A percentile compares a stretch with the other conserved stretches of the same genome.
Evolutionary conservation across 2,329 filamentous ascomycete genomes (phyloP).

Genomic region (Zymoseptoria brevis): DNA sequence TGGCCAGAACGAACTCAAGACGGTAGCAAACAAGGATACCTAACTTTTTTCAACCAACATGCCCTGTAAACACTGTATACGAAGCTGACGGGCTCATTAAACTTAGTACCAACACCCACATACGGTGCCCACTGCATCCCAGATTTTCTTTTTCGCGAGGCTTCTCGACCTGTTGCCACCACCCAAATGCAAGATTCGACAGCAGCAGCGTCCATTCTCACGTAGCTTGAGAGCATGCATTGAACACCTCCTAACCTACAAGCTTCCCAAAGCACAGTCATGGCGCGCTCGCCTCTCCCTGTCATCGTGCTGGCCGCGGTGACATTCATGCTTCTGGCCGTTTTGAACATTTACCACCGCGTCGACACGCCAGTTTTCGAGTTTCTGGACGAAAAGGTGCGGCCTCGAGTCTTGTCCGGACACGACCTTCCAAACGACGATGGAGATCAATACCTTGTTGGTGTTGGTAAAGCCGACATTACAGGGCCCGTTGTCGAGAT

Average conservation of each 20-base stretch:
- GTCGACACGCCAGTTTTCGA: conserved; percentile 12
- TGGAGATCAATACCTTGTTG: conserved; percentile 49
- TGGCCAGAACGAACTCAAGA: neutral
- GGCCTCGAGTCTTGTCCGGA: neutral
- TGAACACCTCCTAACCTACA: conserved; percentile 36
- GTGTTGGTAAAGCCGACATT: conserved; percentile 64
- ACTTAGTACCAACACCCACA: neutral
- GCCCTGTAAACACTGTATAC: neutral
- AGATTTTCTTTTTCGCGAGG: neutral
- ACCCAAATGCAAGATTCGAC: neutral
- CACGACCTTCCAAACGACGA: neutral
- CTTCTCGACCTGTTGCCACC: neutral
- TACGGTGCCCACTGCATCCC: neutral
- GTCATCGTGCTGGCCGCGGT: conserved; percentile 12
- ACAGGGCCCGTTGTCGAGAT: conserved; percentile 81
- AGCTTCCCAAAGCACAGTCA: conserved; percentile 23
- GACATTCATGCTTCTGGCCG: conserved; percentile 12
- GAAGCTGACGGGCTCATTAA: neutral
- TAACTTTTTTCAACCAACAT: neutral
- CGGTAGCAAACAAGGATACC: neutral
- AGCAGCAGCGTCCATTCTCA: neutral
- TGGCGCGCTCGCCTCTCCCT: conserved; percentile 14
- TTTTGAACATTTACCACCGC: conserved; percentile 13
- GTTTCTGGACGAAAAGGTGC: conserved; percentile 3
- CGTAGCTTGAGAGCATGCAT: neutral